Base-by-base conservation (phyloP, 352 stramenopile species). In the Phytophthora fragariae region DNA sequence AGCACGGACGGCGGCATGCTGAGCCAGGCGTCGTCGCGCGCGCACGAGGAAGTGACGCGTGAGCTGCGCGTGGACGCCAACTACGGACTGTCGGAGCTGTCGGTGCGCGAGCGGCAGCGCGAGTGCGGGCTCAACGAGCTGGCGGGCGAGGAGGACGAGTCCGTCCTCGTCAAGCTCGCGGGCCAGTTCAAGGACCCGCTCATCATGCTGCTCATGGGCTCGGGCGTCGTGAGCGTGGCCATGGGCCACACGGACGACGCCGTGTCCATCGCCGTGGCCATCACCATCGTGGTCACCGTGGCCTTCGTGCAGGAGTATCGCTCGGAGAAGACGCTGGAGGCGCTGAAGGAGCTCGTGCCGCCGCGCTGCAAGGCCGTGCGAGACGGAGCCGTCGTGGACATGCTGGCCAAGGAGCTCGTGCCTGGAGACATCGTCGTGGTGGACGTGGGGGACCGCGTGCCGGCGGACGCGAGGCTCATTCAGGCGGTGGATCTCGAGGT, bases 211-310 rank as follows among this genome's bases (percentile, higher is more conserved):
- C 88, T 99, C 37, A 88, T 99, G 63, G 92, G 85, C 14, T 98
- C 92, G 0, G 97, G 96, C 2, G 74, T 84, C 5, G 85, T 99
- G 57, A 99, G 93, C 41, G 75, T 98, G 11, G 62, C 91, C 47
- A 93, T 99, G 77, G 92, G 96, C 35, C 97, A 99, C 78, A 93
- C 88, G 11, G 93, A 99, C 57, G 97, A 99, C 78, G 97, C 97
- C 19, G 88, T 99, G 29, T 98, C 90, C 56, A 99, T 99, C 70
- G 90, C 86, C 11, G 89, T 98, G 31, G 97, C 97, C 35, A 92
- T 99, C 65, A 91, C 95, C 37, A 99, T 99, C 75, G 97, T 99
- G n/a, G 93, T 95, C 17, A 92, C 97, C 1, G 97, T 99, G n/a
- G 97, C 96, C 15, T 98, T 98, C 58, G 86, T 99, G 50, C 89